These are phyloP conservation scores for Picea sitchensis DNA, from an alignment of 75 land plant species.

Conservation along the genomic window DNA sequence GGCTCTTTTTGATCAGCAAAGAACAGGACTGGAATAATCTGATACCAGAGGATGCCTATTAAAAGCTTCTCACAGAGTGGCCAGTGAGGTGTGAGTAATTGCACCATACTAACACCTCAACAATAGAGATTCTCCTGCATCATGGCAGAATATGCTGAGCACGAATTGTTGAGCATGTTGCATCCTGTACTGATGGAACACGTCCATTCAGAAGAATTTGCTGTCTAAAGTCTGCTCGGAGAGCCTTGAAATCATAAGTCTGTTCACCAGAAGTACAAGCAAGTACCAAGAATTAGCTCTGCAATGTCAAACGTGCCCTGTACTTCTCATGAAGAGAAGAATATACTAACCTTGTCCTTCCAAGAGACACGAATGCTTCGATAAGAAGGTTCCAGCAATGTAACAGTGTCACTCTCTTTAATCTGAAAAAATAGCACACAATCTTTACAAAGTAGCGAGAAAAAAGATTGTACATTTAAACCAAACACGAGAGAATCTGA, in stretches of 20 bases:
- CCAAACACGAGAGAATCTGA: constrained; percentile 1
- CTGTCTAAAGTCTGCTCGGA: constrained; percentile 78
- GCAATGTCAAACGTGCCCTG: neutral
- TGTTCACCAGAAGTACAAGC: constrained; percentile 27
- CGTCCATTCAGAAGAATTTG: constrained; percentile 82
- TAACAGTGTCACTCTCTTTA: constrained; percentile 71
- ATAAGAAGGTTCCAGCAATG: constrained; percentile 64
- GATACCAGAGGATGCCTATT: neutral
- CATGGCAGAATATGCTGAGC: constrained; percentile 47
- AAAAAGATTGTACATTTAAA: neutral
- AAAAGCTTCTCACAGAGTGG: no score
- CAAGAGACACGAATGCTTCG: constrained; percentile 53
- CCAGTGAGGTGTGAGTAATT: neutral
- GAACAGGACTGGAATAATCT: neutral
- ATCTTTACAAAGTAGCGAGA: neutral
- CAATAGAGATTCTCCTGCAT: neutral
- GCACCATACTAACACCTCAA: neutral
- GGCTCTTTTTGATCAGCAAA: neutral
- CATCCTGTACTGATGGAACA: constrained; percentile 42
- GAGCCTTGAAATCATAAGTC: constrained; percentile 64
- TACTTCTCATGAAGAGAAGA: neutral
- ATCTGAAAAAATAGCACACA: constrained; percentile 38
- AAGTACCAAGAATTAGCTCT: neutral
- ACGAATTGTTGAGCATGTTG: constrained; percentile 50
- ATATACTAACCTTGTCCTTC: constrained; percentile 68